phyloP scores from a whole-genome alignment of 129 eudicot species.

The Flaveria sonorensis region DNA sequence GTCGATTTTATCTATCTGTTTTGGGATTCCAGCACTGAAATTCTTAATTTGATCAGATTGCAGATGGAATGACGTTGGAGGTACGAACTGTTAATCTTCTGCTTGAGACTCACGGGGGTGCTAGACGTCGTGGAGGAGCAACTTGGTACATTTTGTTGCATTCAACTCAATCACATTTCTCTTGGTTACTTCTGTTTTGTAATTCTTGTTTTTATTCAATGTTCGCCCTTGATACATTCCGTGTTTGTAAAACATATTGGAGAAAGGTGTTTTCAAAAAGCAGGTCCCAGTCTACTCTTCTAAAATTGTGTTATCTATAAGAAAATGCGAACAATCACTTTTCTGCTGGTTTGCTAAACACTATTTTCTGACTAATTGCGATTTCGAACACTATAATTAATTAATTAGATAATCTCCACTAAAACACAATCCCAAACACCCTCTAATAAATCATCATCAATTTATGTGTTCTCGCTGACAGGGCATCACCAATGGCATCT shows the following conservation, averaged over 20 bases:
- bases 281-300: background rate
- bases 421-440: background rate
- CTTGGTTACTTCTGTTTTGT: conserved; percentile 2
- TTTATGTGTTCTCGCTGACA: conserved; percentile 32
- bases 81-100: conserved; percentile 85
- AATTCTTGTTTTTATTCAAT: background rate
- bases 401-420: background rate
- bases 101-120: conserved; percentile 98
- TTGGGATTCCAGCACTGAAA: conserved; percentile 18
- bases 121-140: conserved; percentile 80
- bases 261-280: background rate
- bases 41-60: conserved; percentile 58
- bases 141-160: conserved; percentile 59
- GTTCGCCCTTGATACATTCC: background rate
- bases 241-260: background rate
- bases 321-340: background rate
- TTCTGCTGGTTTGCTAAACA: background rate
- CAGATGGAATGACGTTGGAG: conserved; percentile 98
- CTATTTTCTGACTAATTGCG: background rate
- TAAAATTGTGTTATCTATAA: background rate
- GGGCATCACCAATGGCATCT: conserved; percentile 99
- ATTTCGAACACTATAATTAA: background rate
- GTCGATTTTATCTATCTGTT: conserved; percentile 9
- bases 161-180: background rate
- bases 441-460: background rate